Evolutionary conservation across 768 basidiomycete species (phyloP).

Genomic region (Auriscalpium orientale): DNA sequence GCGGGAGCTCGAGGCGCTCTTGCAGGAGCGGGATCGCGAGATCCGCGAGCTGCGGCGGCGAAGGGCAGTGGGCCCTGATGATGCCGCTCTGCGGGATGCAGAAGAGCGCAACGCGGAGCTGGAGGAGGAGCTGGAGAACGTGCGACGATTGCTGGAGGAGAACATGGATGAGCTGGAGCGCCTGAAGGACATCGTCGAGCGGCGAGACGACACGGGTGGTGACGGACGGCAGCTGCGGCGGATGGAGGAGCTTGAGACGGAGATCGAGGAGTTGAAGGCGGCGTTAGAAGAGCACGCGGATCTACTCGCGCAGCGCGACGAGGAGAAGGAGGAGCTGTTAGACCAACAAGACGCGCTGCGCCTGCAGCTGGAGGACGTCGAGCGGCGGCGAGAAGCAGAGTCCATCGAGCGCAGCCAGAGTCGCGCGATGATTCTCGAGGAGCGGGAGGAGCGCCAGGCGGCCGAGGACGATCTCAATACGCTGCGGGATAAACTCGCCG

Average conservation of each 20-base stretch:
- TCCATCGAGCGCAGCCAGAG: conserved; percentile 65
- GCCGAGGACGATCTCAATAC: conserved; percentile 75
- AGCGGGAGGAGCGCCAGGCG: conserved; percentile 65
- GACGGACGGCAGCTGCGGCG: conserved; percentile 41
- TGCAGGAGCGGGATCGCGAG: conserved; percentile 69
- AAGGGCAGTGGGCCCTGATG: conserved; percentile 31
- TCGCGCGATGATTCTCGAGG: conserved; percentile 62
- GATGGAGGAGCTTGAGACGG: conserved; percentile 51
- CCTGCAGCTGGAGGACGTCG: conserved; percentile 60
- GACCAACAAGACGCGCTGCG: conserved; percentile 60
- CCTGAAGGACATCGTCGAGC: conserved; percentile 61
- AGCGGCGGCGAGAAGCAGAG: conserved; percentile 55
- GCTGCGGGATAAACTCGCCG: conserved; percentile 69
- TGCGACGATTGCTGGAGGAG: conserved; percentile 64
- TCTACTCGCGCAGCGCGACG: conserved; percentile 47
- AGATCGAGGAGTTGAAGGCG: conserved; percentile 54
- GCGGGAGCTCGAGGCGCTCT: conserved; percentile 67
- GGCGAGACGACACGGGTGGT: conserved; percentile 31
- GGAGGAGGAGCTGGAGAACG: conserved; percentile 67
- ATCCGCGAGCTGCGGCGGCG: conserved; percentile 58
- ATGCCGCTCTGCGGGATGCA: conserved; percentile 44
- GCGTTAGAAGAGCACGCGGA: conserved; percentile 54
- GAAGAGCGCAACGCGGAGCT: conserved; percentile 60
- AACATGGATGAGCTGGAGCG: conserved; percentile 79
- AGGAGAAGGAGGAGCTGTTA: conserved; percentile 63